Evolutionary conservation across 441 rosid genomes (phyloP).

Genomic region (Corymbia citriodora): DNA sequence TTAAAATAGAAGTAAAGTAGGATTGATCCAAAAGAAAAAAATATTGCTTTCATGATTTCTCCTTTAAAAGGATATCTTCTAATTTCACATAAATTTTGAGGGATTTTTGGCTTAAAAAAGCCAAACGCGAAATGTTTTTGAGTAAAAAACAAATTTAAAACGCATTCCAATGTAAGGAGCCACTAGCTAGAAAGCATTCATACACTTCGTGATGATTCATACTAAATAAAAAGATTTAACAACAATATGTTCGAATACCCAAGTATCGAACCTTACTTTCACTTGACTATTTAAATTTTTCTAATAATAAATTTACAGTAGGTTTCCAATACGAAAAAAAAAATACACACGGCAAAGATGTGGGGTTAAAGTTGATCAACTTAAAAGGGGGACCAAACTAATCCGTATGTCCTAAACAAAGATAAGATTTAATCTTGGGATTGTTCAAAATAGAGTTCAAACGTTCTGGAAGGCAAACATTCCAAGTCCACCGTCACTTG

Average conservation of each 20-base stretch:
- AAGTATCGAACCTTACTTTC: background rate
- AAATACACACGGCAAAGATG: background rate
- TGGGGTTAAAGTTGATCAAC: background rate
- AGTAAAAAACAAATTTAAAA: background rate
- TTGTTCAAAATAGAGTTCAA: background rate
- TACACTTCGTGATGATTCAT: background rate
- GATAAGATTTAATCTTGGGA: background rate
- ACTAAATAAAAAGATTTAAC: background rate
- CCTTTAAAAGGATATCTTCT: background rate
- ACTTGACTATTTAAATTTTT: background rate
- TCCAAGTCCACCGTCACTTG: background rate
- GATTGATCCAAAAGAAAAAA: too few species aligned
- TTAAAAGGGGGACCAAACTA: background rate
- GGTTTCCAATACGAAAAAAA: background rate
- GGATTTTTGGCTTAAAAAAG: background rate
- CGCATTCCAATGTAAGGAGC: background rate
- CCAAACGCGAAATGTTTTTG: background rate
- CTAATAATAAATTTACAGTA: background rate
- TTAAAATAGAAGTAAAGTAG: too few species aligned
- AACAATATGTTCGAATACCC: background rate
- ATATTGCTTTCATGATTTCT: background rate
- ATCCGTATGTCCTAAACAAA: background rate
- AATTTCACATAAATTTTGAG: background rate
- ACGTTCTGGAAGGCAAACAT: background rate
- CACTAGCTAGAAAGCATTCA: background rate